phyloP scores from a whole-genome alignment of 345 rosid species.

The Syzygium aromaticum region DNA sequence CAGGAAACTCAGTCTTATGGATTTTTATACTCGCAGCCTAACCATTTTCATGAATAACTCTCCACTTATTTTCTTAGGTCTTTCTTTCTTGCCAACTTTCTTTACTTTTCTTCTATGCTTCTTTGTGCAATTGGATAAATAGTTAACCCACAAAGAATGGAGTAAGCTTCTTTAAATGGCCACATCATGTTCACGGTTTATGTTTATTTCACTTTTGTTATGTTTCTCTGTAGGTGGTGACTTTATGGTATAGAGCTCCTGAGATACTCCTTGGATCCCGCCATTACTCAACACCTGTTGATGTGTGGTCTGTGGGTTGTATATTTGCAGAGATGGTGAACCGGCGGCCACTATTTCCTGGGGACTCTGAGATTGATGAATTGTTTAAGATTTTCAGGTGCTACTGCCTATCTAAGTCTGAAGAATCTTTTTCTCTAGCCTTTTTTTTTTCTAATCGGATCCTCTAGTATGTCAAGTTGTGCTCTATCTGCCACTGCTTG shows the following conservation, averaged over 20 bases:
- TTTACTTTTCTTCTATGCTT: neutral
- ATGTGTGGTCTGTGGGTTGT: conserved; percentile 46
- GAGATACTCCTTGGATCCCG: conserved; percentile 32
- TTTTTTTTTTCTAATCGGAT: neutral
- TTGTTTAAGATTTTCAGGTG: conserved; percentile 34
- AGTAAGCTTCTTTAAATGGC: neutral
- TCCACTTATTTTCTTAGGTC: neutral
- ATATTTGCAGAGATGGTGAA: conserved; percentile 45
- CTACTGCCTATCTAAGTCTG: neutral
- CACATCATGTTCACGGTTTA: neutral
- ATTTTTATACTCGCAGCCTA: neutral
- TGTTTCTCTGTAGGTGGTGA: conserved; percentile 18
- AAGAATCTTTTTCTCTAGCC: neutral
- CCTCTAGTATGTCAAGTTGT: neutral
- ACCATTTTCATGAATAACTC: neutral
- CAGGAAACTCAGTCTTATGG: neutral
- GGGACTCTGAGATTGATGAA: conserved; percentile 24
- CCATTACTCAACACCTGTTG: conserved; percentile 29
- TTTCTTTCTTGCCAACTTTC: neutral
- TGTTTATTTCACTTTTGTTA: neutral
- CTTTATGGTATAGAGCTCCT: conserved; percentile 35
- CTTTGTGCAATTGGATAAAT: neutral
- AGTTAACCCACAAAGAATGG: neutral
- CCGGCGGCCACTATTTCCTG: conserved; percentile 22
- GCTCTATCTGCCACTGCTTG: neutral